phyloP scores from a whole-genome alignment of 192 early-diverging fungal genomes.

The Tieghemiomyces parasiticus region DNA sequence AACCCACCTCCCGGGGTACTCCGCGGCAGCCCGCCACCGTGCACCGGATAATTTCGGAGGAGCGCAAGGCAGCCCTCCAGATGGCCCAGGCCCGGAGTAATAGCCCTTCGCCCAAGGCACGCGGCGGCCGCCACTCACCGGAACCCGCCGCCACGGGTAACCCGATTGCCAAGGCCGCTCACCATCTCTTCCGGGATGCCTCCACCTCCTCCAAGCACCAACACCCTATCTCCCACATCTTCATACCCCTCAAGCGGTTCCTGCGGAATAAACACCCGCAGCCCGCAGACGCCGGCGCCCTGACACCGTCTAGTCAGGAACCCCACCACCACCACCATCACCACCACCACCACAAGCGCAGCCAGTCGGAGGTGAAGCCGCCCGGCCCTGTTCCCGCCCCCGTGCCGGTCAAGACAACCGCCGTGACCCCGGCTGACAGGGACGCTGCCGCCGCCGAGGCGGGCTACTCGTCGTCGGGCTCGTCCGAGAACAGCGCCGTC shows the following conservation, averaged over 20 bases:
- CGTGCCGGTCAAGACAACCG: conserved; percentile 5
- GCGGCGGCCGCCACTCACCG: neutral
- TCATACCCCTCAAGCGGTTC: conserved; percentile 24
- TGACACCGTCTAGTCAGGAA: neutral
- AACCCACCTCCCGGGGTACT: neutral
- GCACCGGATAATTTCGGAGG: neutral
- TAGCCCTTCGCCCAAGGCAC: conserved; percentile 24
- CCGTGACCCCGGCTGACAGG: conserved; percentile 15
- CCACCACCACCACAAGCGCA: too few relatives aligned
- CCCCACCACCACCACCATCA: too few relatives aligned
- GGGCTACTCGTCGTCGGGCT: neutral
- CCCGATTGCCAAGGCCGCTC: neutral
- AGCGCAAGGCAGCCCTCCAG: conserved; percentile 2
- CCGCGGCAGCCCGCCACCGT: neutral
- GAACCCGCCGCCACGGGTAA: neutral
- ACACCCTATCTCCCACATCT: neutral
- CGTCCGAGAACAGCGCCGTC: neutral
- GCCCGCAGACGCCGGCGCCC: conserved; percentile 3
- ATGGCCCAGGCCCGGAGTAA: conserved; percentile 12
- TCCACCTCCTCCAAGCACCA: neutral
- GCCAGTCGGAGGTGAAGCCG: too few relatives aligned
- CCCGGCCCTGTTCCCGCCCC: conserved; percentile 1
- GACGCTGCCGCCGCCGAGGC: neutral
- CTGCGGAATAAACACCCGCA: conserved; percentile 17
- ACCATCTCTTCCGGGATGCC: neutral